Base-by-base conservation (phyloP, 495 filamentous ascomycete species). In the Xylaria palmicola region DNA sequence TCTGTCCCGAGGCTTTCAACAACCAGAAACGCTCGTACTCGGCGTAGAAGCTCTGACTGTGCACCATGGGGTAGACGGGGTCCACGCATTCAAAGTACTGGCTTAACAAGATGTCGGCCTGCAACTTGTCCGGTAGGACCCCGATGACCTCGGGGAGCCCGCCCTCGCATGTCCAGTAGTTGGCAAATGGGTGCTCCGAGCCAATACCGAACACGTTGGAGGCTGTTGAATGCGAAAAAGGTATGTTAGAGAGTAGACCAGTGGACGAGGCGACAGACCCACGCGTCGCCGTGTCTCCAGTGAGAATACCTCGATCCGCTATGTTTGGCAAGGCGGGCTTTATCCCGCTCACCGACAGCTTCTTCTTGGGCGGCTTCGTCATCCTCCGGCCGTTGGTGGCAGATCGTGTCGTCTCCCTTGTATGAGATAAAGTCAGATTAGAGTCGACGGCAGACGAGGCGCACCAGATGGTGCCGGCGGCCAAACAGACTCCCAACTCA, bases 141-240 rank as follows among this genome's bases (percentile, higher is more conserved):
- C 79, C 81, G 41, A 90, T 81, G 4, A 90, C 88, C 68, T 91
- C 88, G 9, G 85, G 77, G 20, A 91, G 72, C 1, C 88, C 88
- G 24, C 88, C 88, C 49, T 84, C 79, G 64, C 84, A 87, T 6
- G 88, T 90, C 88, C 88, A 91, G 70, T 91, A 91, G 68, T 91
- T 91, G 63, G 85, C 83, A 64, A 88, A 89, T 2, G 85, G 84
- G 55, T 89, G 85, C 71, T 86, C 85, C 5, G 80, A 80, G 17
- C 83, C 82, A 51, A 85, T 79, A n/a, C 85, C 88, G 69, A 90
- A 91, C 39, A 90, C 85, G 55, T 86, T 88, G 41, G 83, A 85
- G 15, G 83, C 81, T 29, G 83, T 81, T 0, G 83, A 81, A 22
- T 81, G 74, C 1, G 87, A 85, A 64, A 85, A 84, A 17, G 88